Conservation (phyloP, 345 rosid species). For the Aethionema arabicum region DNA sequence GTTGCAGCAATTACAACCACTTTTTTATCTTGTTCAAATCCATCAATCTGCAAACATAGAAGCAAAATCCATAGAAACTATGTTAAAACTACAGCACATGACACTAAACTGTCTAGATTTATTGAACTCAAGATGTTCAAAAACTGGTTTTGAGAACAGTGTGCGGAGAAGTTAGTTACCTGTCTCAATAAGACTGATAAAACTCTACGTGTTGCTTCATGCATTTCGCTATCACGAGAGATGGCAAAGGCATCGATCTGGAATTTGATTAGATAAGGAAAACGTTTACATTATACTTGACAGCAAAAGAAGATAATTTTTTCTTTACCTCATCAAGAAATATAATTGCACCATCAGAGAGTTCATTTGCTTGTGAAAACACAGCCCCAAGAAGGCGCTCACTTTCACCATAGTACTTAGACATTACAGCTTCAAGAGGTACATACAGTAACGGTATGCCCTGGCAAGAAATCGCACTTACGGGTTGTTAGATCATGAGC, state of each 20-base stretch:
- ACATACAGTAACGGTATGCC: constrained; percentile 86
- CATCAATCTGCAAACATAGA: constrained; percentile 67
- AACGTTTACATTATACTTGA: not conserved
- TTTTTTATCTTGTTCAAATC: constrained; percentile 91
- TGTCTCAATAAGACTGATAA: constrained; percentile 86
- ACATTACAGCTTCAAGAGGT: constrained; percentile 84
- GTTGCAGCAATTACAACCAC: constrained; percentile 93
- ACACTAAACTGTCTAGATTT: too few relatives aligned
- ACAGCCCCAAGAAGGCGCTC: constrained; percentile 82
- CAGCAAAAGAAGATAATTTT: not conserved
- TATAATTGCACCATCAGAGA: constrained; percentile 76
- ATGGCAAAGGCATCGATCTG: constrained; percentile 95
- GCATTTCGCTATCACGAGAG: constrained; percentile 80
- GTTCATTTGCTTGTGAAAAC: constrained; percentile 82
- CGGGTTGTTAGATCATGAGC: constrained; percentile 1
- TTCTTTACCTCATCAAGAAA: constrained; percentile 87
- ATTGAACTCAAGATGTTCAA: too few relatives aligned
- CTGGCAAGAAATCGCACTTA: constrained; percentile 39
- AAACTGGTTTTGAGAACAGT: too few relatives aligned
- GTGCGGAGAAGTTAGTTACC: constrained; percentile 40
- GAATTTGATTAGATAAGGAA: constrained; percentile 6
- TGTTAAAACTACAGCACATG: not conserved
- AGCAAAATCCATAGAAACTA: not conserved
- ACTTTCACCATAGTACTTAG: constrained; percentile 93
- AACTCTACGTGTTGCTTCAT: constrained; percentile 93